Conservation (phyloP, 257 asterid genomes). For the Marsdenia floribunda region DNA sequence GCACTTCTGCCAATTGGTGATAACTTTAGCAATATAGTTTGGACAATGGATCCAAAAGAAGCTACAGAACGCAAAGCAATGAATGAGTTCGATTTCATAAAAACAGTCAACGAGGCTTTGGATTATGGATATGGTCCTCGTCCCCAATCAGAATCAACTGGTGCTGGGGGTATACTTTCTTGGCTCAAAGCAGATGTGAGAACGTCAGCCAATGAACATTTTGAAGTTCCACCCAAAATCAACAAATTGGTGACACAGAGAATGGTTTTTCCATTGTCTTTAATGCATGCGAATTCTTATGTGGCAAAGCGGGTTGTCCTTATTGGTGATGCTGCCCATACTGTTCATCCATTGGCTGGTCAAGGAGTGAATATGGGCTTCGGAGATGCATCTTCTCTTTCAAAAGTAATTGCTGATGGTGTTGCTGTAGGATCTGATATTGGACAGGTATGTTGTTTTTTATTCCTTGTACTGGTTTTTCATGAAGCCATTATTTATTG, state of each 20-base stretch:
- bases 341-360: conserved; percentile 99
- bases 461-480: conserved; percentile 5
- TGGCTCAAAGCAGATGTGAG: conserved; percentile 47
- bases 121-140: conserved; percentile 79
- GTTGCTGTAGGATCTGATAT: conserved; percentile 87
- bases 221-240: conserved; percentile 75
- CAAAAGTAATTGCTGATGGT: conserved; percentile 76
- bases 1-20: conserved; percentile 89
- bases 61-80: conserved; percentile 53
- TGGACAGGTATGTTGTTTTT: conserved; percentile 64
- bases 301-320: conserved; percentile 57
- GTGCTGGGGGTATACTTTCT: conserved; percentile 37
- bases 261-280: conserved; percentile 88
- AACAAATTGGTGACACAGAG: conserved; percentile 61
- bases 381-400: conserved; percentile 70
- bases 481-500: neutral
- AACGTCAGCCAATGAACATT: conserved; percentile 45
- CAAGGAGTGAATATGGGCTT: conserved; percentile 99
- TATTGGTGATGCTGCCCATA: conserved; percentile 95
- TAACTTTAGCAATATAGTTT: conserved; percentile 85
- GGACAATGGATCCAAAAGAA: conserved; percentile 92
- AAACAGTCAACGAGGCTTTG: conserved; percentile 59
- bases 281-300: conserved; percentile 71
- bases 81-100: conserved; percentile 58
- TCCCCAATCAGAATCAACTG: conserved; percentile 47